A percentile compares a stretch with the other conserved stretches of the same genome.
Evolutionary conservation across 192 early-diverging fungal genomes (phyloP).

Genomic region (Chytriomyces confervae): DNA sequence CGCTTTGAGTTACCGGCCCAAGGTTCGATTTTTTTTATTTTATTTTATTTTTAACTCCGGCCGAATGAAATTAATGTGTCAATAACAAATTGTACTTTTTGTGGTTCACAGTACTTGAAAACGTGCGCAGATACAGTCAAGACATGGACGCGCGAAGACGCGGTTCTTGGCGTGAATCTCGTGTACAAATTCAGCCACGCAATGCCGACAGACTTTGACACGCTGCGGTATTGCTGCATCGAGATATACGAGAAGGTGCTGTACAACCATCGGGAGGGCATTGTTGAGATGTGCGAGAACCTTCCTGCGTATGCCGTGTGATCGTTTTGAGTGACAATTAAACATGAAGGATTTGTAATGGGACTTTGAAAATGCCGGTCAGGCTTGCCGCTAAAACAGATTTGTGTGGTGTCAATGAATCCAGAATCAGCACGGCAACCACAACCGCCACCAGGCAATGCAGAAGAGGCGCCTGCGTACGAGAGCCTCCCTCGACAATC

Average conservation of each 20-base stretch:
- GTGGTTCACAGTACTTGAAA: neutral
- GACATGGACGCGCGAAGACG: neutral
- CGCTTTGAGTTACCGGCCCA: neutral
- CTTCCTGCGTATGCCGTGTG: neutral
- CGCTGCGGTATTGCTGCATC: neutral
- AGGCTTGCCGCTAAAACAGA: neutral
- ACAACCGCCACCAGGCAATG: neutral
- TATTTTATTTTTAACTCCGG: no score
- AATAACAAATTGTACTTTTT: no score
- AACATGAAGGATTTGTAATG: neutral
- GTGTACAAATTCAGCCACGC: neutral
- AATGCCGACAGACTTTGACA: constrained; percentile 1
- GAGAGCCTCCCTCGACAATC: neutral
- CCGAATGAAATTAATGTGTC: no score
- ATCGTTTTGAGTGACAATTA: neutral
- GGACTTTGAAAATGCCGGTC: neutral
- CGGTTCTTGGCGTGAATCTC: neutral
- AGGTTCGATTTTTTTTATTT: no score
- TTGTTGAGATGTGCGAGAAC: neutral
- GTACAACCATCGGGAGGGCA: neutral
- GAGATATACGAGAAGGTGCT: neutral
- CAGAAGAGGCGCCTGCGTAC: neutral
- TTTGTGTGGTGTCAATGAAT: neutral
- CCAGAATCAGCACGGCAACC: neutral
- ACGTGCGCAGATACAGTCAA: neutral